phyloP scores from a whole-genome alignment of 2,329 filamentous ascomycete species.

The Fusarium beomiforme region DNA sequence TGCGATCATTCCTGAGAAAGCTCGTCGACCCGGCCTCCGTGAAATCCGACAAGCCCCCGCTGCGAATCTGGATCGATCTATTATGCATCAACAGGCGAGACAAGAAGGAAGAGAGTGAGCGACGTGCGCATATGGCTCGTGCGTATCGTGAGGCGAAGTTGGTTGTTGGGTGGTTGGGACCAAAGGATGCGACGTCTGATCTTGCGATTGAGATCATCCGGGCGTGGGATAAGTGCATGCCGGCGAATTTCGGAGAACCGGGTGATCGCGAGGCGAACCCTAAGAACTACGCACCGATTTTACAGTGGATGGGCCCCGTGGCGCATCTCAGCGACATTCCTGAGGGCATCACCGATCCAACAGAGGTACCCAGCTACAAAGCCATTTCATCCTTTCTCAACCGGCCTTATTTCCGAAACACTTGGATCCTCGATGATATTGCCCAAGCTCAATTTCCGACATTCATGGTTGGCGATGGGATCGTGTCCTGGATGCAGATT shows the following conservation, averaged over 20 bases:
- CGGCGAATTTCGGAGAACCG: conserved; percentile 31
- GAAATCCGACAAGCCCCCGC: conserved; percentile 14
- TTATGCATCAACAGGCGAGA: conserved; percentile 34
- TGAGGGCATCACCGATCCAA: conserved; percentile 34
- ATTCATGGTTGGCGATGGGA: conserved; percentile 35
- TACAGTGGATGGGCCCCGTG: conserved; percentile 39
- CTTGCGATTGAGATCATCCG: conserved; percentile 36
- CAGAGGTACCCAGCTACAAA: conserved; percentile 36
- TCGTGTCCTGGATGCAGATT: conserved; percentile 41
- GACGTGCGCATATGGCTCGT: conserved; percentile 32
- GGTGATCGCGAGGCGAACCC: conserved; percentile 36
- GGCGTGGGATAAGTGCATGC: conserved; percentile 40
- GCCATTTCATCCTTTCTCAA: conserved; percentile 35
- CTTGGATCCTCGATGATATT: conserved; percentile 40
- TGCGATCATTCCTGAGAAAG: conserved; percentile 31
- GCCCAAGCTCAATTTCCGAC: conserved; percentile 35
- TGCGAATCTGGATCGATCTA: conserved; percentile 37
- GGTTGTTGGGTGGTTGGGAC: conserved; percentile 37
- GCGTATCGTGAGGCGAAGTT: conserved; percentile 34
- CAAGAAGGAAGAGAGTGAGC: conserved; percentile 27
- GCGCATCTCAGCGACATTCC: conserved; percentile 39
- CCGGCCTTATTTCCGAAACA: conserved; percentile 36
- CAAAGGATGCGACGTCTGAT: conserved; percentile 33
- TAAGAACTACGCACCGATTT: conserved; percentile 31
- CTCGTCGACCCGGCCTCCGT: conserved; percentile 11